Percentiles rank a stretch among this genome's conserved stretches.
Conservation (phyloP, 2,329 filamentous ascomycete genomes). For the Domatiomyces catenatus region DNA sequence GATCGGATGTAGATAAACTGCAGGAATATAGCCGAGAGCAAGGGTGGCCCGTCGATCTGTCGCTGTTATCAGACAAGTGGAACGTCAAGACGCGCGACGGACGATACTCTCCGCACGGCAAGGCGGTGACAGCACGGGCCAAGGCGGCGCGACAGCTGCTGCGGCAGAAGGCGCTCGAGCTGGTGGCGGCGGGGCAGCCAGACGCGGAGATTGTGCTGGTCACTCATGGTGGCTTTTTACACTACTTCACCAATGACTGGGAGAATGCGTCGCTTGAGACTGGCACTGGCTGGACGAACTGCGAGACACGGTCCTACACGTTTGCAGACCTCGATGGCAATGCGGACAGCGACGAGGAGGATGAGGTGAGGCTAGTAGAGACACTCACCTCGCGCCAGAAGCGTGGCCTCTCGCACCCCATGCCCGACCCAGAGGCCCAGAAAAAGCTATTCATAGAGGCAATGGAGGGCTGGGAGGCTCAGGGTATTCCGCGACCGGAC, state of each 20-base stretch:
- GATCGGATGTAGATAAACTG: slow-evolving; percentile 42
- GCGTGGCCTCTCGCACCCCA: slow-evolving; percentile 25
- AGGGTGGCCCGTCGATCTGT: slow-evolving; percentile 45
- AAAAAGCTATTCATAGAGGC: slow-evolving; percentile 25
- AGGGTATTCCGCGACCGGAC: slow-evolving; percentile 23
- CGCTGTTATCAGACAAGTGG: slow-evolving; percentile 50
- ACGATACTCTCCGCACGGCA: slow-evolving; percentile 30
- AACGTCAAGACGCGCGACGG: slow-evolving; percentile 44
- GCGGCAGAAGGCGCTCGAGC: slow-evolving; percentile 39
- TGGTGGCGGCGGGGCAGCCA: slow-evolving; percentile 41
- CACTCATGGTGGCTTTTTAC: slow-evolving; percentile 68
- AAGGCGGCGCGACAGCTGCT: slow-evolving; percentile 46
- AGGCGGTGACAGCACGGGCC: slow-evolving; percentile 46
- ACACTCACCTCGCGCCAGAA: slow-evolving; percentile 27
- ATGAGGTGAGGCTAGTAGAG: slow-evolving; percentile 29
- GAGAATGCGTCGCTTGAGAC: slow-evolving; percentile 31
- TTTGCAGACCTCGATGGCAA: slow-evolving; percentile 41
- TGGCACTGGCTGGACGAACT: slow-evolving; percentile 55
- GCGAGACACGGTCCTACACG: slow-evolving; percentile 53
- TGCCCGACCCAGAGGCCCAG: slow-evolving; percentile 24
- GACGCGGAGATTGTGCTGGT: slow-evolving; percentile 54
- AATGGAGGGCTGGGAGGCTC: slow-evolving; percentile 29
- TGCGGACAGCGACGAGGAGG: slow-evolving; percentile 23
- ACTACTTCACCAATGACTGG: slow-evolving; percentile 76
- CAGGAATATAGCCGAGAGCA: slow-evolving; percentile 44